Conservation (phyloP, 805 yeast species). For the Suhomyces emberorum region DNA sequence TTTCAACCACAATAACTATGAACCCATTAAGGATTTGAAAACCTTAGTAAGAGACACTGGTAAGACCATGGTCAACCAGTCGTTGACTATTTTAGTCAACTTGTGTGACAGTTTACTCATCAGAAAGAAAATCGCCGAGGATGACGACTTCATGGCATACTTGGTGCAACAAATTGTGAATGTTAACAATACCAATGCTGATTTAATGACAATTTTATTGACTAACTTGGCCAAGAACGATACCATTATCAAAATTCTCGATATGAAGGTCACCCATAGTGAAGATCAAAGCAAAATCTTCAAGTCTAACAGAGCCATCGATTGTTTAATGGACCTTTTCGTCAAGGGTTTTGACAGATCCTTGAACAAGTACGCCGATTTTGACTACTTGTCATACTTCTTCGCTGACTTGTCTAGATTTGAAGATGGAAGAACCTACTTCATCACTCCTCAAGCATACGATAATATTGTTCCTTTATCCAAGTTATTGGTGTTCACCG, state of each 20-base stretch:
- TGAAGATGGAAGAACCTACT: slow-evolving; percentile 69
- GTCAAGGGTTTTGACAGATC: slow-evolving; percentile 77
- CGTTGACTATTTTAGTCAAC: slow-evolving; percentile 79
- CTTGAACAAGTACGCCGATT: slow-evolving; percentile 69
- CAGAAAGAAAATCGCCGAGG: slow-evolving; percentile 64
- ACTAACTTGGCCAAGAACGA: slow-evolving; percentile 84
- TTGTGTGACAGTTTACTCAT: slow-evolving; percentile 68
- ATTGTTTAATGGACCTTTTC: slow-evolving; percentile 83
- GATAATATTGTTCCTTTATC: slow-evolving; percentile 77
- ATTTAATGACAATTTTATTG: slow-evolving; percentile 76
- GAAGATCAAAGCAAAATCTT: slow-evolving; percentile 47
- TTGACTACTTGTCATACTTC: slow-evolving; percentile 79
- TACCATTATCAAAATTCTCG: slow-evolving; percentile 51
- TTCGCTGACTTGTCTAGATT: slow-evolving; percentile 89
- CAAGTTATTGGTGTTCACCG: slow-evolving; percentile 80
- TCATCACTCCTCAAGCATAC: slow-evolving; percentile 66
- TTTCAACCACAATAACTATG: slow-evolving; percentile 66
- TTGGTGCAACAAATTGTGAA: slow-evolving; percentile 50
- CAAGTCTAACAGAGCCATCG: slow-evolving; percentile 58
- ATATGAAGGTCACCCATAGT: slow-evolving; percentile 26
- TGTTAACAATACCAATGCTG: slow-evolving; percentile 64
- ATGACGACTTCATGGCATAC: slow-evolving; percentile 50
- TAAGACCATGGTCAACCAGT: slow-evolving; percentile 54
- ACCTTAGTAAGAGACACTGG: slow-evolving; percentile 52
- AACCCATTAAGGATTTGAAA: slow-evolving; percentile 72